Evolutionary conservation across 2,329 filamentous ascomycete species (phyloP).

Genomic region (Aspergillus piperis): DNA sequence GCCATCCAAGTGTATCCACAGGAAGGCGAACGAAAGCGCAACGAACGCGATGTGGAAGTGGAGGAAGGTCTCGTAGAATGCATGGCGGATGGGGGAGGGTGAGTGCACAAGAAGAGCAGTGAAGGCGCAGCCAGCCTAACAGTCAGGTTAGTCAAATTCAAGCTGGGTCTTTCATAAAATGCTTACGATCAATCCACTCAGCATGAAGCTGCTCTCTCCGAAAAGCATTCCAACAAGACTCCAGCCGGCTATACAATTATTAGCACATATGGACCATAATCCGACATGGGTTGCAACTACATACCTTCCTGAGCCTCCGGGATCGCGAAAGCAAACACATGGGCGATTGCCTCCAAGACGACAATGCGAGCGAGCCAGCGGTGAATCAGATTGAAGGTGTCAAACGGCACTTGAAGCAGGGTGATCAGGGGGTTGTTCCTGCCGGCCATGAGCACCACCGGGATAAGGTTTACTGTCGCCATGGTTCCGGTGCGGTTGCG

Average conservation of each 20-base stretch:
- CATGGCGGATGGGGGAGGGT: constrained; percentile 79
- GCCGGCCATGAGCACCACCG: constrained; percentile 45
- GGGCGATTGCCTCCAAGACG: constrained; percentile 67
- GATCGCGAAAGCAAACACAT: constrained; percentile 72
- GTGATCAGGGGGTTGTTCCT: constrained; percentile 48
- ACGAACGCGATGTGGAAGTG: constrained; percentile 80
- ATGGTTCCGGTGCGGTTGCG: constrained; percentile 47
- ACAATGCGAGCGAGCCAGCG: constrained; percentile 76
- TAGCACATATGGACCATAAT: constrained; percentile 36
- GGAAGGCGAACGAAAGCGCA: constrained; percentile 65
- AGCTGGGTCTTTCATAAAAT: background rate
- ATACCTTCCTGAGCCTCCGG: constrained; percentile 58
- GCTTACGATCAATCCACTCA: constrained; percentile 49
- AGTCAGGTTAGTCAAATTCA: constrained; percentile 12
- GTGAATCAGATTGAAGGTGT: constrained; percentile 63
- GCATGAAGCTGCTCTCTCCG: constrained; percentile 35
- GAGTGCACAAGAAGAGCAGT: constrained; percentile 68
- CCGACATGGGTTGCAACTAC: background rate
- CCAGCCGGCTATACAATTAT: constrained; percentile 52
- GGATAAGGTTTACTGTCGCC: constrained; percentile 48
- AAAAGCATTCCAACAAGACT: constrained; percentile 33
- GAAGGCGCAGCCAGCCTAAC: constrained; percentile 56
- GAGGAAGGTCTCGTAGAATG: constrained; percentile 96
- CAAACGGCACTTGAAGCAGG: constrained; percentile 46
- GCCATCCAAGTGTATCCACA: constrained; percentile 75